Evolutionary conservation across 208 protist species (phyloP).

Genomic region (Entamoeba nuttalli): DNA sequence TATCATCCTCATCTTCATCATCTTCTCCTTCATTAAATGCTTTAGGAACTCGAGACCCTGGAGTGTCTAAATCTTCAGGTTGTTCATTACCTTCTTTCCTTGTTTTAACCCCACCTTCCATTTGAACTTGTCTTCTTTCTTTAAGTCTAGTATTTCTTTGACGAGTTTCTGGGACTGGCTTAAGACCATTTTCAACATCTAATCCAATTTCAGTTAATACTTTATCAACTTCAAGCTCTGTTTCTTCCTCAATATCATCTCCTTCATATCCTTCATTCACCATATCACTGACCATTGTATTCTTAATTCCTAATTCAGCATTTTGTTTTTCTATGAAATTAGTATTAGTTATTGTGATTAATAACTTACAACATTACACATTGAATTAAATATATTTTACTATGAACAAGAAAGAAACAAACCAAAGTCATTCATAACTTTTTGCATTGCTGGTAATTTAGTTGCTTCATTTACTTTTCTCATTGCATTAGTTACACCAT

Average conservation of each 20-base stretch:
- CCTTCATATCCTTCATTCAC: background rate
- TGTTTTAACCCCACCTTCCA: background rate
- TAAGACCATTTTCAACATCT: background rate
- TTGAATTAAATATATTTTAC: background rate
- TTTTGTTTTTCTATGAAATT: background rate
- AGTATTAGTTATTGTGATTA: background rate
- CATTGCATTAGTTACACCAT: background rate
- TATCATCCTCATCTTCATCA: background rate
- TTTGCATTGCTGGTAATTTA: background rate
- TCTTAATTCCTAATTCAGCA: background rate
- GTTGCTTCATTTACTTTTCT: background rate
- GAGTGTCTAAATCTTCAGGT: background rate
- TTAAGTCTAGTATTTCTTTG: background rate
- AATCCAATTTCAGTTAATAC: background rate
- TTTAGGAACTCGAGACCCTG: background rate
- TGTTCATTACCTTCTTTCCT: background rate
- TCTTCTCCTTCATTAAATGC: background rate
- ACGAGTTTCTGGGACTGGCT: background rate
- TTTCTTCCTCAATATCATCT: background rate
- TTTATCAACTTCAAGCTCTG: background rate
- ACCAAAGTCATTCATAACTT: background rate
- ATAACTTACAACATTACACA: background rate
- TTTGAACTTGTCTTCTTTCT: background rate
- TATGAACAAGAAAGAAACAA: background rate
- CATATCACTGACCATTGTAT: background rate